phyloP scores from a whole-genome alignment of 139 green algal genomes.

The Chlorella sp. region DNA sequence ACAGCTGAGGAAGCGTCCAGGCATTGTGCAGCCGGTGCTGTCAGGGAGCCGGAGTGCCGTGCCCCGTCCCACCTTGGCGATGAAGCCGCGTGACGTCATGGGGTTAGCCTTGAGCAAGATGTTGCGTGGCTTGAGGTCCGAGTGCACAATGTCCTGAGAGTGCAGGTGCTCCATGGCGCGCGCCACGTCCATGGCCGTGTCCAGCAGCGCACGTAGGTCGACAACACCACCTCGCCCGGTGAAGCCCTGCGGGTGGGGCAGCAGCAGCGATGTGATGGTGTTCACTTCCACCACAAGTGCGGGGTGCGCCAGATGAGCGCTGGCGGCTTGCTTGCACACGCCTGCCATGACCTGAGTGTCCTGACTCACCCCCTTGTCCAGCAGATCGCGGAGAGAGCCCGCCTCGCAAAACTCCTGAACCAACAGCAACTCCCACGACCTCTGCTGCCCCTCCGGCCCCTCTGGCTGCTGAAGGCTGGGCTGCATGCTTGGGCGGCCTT shows the following conservation, averaged over 20 bases:
- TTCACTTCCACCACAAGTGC: too few species aligned
- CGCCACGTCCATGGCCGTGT: slow-evolving; percentile 33
- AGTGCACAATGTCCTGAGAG: slow-evolving; percentile 30
- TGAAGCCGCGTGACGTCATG: slow-evolving; percentile 1
- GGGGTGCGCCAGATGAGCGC: too few species aligned
- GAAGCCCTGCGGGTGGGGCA: neutral
- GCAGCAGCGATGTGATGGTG: too few species aligned
- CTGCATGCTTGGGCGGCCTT: too few species aligned
- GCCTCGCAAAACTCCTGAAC: slow-evolving; percentile 6
- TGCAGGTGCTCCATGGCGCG: slow-evolving; percentile 15
- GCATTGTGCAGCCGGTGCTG: neutral
- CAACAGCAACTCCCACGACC: slow-evolving; percentile 1
- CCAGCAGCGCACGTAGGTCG: neutral
- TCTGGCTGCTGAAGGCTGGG: too few species aligned
- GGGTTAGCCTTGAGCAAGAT: slow-evolving; percentile 24
- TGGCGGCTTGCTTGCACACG: too few species aligned
- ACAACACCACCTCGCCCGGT: neutral
- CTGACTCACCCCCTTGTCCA: slow-evolving; percentile 26
- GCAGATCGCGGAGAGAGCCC: slow-evolving; percentile 7
- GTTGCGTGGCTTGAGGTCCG: slow-evolving; percentile 42
- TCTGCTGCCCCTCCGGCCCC: too few species aligned
- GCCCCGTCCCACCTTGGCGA: slow-evolving; percentile 3
- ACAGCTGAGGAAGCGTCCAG: neutral
- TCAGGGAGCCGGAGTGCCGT: neutral
- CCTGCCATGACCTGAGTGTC: too few species aligned